Evolutionary conservation across 257 asterid species (phyloP).

Genomic region (Marsdenia floribunda): DNA sequence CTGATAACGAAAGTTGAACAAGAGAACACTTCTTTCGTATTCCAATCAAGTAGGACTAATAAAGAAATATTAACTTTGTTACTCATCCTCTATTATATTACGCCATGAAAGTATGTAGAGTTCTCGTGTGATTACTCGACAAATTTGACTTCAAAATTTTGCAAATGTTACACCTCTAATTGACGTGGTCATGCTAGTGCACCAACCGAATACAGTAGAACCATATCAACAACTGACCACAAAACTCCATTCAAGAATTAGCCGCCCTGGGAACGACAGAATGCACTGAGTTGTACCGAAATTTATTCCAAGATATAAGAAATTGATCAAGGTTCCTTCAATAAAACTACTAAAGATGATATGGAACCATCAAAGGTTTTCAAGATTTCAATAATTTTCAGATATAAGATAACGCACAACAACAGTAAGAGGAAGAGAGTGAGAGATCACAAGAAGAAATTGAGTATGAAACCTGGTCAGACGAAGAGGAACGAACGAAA

Average conservation of each 20-base stretch:
- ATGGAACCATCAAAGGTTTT: not conserved
- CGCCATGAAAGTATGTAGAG: not conserved
- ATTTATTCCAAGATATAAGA: not conserved
- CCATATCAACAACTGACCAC: not conserved
- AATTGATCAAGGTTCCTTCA: not conserved
- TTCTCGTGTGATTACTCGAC: not conserved
- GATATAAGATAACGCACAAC: not conserved
- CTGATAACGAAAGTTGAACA: not conserved
- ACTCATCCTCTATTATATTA: not conserved
- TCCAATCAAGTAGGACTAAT: no score
- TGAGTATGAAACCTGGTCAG: conserved; percentile 32
- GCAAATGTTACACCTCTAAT: not conserved
- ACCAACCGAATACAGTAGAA: not conserved
- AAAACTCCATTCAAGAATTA: not conserved
- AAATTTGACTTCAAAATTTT: no score
- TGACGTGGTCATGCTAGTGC: not conserved
- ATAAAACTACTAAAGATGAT: not conserved
- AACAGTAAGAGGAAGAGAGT: not conserved
- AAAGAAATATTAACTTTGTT: not conserved
- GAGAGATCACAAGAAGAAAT: not conserved
- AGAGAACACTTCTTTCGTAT: not conserved
- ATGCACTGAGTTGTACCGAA: not conserved
- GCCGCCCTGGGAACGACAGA: not conserved
- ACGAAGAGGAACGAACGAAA: conserved; percentile 25
- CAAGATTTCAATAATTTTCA: not conserved